Evolutionary conservation across 441 rosid genomes (phyloP).

Genomic region (Corymbia citriodora): DNA sequence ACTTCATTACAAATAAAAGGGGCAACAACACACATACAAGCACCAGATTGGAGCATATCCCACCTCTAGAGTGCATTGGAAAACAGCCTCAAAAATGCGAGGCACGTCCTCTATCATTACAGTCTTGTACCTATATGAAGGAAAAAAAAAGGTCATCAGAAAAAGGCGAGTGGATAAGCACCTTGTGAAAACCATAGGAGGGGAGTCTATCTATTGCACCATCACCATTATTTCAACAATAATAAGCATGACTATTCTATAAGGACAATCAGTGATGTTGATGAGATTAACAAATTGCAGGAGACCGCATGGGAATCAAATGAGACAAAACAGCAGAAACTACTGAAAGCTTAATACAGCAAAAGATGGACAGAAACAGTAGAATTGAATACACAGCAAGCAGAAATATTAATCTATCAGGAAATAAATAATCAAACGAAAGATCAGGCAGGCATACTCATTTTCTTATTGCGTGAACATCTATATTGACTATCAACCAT

Average conservation of each 20-base stretch:
- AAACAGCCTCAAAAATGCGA: slow-evolving; percentile 96
- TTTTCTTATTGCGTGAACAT: background rate
- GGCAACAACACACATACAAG: background rate
- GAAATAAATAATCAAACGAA: background rate
- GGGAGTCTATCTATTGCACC: background rate
- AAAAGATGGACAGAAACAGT: background rate
- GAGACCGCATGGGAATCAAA: background rate
- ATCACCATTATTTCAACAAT: background rate
- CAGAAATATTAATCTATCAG: background rate
- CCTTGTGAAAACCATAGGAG: background rate
- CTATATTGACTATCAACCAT: background rate
- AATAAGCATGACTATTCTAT: background rate
- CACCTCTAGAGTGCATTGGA: slow-evolving; percentile 99
- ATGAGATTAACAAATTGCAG: background rate
- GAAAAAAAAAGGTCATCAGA: background rate
- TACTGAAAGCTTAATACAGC: background rate
- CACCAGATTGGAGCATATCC: slow-evolving; percentile 6
- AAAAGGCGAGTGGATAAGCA: background rate
- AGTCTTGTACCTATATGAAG: slow-evolving; percentile 65
- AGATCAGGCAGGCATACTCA: background rate
- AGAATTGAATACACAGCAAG: background rate
- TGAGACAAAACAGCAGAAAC: background rate
- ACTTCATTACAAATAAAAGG: background rate
- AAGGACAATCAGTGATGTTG: background rate
- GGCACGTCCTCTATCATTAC: slow-evolving; percentile 98